phyloP scores from a whole-genome alignment of 2,329 filamentous ascomycete genomes.

The Cladosporium austrohemisphaericum region DNA sequence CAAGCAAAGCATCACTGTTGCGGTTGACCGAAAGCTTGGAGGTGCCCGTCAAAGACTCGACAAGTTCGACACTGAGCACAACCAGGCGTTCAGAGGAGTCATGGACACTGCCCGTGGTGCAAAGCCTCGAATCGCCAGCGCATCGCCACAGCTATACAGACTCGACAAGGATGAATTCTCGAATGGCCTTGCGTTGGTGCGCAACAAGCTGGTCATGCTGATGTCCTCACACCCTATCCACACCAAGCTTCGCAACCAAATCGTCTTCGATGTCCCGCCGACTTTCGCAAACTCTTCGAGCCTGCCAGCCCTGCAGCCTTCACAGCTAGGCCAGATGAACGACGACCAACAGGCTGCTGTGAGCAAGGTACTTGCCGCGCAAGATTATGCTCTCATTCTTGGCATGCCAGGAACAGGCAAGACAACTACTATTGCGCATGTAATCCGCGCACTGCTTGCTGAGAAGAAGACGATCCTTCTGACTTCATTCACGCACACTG shows the following conservation, averaged over 20 bases:
- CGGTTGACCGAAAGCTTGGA: conserved; percentile 84
- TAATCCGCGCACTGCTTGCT: conserved; percentile 82
- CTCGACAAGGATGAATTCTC: conserved; percentile 98
- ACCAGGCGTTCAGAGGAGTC: conserved; percentile 85
- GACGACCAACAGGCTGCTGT: conserved; percentile 83
- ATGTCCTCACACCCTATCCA: conserved; percentile 55
- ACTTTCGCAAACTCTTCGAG: conserved; percentile 60
- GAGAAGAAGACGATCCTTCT: conserved; percentile 90
- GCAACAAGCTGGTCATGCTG: conserved; percentile 88
- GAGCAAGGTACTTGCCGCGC: conserved; percentile 90
- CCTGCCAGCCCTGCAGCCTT: conserved; percentile 19
- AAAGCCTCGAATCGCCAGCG: not conserved
- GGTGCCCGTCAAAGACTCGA: conserved; percentile 72
- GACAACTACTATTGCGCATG: conserved; percentile 96
- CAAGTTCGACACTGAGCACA: conserved; percentile 70
- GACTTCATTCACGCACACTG: conserved; percentile 94
- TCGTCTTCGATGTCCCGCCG: conserved; percentile 73
- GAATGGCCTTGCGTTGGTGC: conserved; percentile 91
- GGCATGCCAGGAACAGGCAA: conserved; percentile 99
- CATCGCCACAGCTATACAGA: conserved; percentile 63
- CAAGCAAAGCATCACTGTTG: conserved; percentile 74
- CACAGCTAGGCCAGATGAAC: conserved; percentile 58
- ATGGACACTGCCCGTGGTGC: conserved; percentile 72
- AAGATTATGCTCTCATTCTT: conserved; percentile 93
- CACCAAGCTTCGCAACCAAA: conserved; percentile 65